Evolutionary conservation across 345 rosid genomes (phyloP), one percentile per base, ranked within the genome.

Genomic region (Arabidopsis arenosa): DNA sequence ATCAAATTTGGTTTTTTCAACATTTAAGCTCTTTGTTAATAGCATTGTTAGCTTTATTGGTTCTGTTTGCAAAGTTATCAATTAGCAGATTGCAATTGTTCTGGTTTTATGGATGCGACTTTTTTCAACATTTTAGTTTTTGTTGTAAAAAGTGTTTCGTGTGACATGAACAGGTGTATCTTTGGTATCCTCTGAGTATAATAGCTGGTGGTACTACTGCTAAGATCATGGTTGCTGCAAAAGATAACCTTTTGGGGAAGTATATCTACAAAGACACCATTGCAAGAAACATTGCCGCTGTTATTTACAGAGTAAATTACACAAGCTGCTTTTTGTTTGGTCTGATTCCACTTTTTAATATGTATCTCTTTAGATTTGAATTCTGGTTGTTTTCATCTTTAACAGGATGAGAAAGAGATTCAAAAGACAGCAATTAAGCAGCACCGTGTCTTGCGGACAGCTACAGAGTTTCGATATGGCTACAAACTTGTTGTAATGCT

Each of bases 141-240:
- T 23, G 39, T 56, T 44, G 30, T 32, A 17, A 52, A 3, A 59
- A 64, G 58, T 61, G 44, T 64, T 40, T 43, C 32, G 60, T 44
- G 17, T 44, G 5, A 48, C 36, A 1, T 80, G 68, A 64, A 36
- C 87, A 94, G 98, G 91, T 94, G 69, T 81, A 92, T 78, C 84
- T 92, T 40, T 94, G 97, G 98, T 94, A 92, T 56, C 98, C 98
- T 7, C 86, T 94, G 5, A 94, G 95, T 80, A 33, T 94, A 51
- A 63, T 94, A 63, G 72, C 90, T 0, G 98, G 96, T 21, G 98
- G 98, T 49, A 92, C 98, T 36, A 94, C 98, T 66, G 98, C 97
- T 1, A 94, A 94, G 77, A 89, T 92, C 82, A 90, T 92, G 95
- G 92, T 94, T 68, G 97, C 97, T 10, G 98, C 96, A 0, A 94